phyloP scores from a whole-genome alignment of 2,329 filamentous ascomycete species.

The Pyricularia grisea region DNA sequence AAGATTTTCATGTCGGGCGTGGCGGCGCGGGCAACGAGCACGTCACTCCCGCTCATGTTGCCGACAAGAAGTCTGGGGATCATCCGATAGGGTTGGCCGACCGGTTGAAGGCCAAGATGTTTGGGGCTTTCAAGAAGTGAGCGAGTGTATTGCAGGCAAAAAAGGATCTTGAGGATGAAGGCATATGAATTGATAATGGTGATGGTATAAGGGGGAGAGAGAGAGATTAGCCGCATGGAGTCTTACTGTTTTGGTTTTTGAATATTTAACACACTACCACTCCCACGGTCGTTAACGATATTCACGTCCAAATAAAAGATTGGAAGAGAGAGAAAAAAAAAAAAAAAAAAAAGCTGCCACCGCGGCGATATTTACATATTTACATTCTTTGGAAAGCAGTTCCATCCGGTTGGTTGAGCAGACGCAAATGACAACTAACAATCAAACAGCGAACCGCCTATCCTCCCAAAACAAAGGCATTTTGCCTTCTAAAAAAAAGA shows the following conservation, averaged over 20 bases:
- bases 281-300: neutral
- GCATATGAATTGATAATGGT: too few relatives aligned
- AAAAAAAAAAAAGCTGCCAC: neutral
- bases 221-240: neutral
- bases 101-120: conserved; percentile 47
- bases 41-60: conserved; percentile 13
- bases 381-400: neutral
- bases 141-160: neutral
- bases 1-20: conserved; percentile 48
- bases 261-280: neutral
- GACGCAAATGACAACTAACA: neutral
- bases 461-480: too few relatives aligned
- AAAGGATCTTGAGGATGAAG: neutral
- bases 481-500: neutral
- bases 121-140: conserved; percentile 38
- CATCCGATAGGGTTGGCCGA: conserved; percentile 38
- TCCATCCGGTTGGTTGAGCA: neutral
- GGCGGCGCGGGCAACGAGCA: conserved; percentile 51
- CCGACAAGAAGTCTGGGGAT: conserved; percentile 16
- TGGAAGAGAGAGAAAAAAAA: too few relatives aligned
- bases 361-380: neutral
- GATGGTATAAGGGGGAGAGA: too few relatives aligned
- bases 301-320: neutral
- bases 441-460: neutral
- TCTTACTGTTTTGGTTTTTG: neutral